A percentile compares a stretch with the other conserved stretches of the same genome.
These are phyloP conservation scores for Colletotrichum liaoningense DNA, from an alignment of 2,329 filamentous ascomycete genomes.

Conservation along the genomic window DNA sequence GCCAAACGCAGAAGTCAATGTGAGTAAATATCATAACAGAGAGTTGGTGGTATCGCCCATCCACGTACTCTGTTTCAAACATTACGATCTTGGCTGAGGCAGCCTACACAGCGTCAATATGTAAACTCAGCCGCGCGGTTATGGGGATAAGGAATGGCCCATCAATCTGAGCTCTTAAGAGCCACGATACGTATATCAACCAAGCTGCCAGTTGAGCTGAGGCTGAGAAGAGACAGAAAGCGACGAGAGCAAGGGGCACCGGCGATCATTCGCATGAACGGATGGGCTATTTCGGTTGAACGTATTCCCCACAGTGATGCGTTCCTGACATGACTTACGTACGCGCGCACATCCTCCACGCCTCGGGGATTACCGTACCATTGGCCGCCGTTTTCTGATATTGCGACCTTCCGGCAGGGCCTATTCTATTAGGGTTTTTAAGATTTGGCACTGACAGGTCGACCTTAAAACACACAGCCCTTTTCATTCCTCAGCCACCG, in stretches of 20 bases:
- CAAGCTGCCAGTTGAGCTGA: not conserved
- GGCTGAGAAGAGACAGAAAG: not conserved
- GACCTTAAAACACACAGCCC: slow-evolving; percentile 4
- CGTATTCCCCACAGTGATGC: not conserved
- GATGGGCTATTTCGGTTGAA: not conserved
- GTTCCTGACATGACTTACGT: not conserved
- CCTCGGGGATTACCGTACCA: not conserved
- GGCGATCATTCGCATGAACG: not conserved
- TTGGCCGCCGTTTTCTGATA: not conserved
- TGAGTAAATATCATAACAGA: not conserved
- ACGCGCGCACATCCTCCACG: not conserved
- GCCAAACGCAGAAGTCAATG: not conserved
- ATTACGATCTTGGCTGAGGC: not conserved
- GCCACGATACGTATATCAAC: not conserved
- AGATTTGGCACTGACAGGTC: slow-evolving; percentile 9
- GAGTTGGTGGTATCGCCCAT: not conserved
- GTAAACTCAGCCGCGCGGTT: not conserved
- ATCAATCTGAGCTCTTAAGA: not conserved
- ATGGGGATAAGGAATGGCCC: too few species aligned
- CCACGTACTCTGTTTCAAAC: not conserved
- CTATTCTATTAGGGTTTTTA: slow-evolving; percentile 4
- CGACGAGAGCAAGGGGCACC: not conserved
- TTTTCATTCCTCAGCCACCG: not conserved
- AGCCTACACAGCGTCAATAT: not conserved
- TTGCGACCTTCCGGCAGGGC: not conserved